A percentile compares a stretch with the other conserved stretches of the same genome.
These are phyloP conservation scores for Chrysanthemum seticuspe DNA, from an alignment of 129 eudicot species.

Conservation along the genomic window DNA sequence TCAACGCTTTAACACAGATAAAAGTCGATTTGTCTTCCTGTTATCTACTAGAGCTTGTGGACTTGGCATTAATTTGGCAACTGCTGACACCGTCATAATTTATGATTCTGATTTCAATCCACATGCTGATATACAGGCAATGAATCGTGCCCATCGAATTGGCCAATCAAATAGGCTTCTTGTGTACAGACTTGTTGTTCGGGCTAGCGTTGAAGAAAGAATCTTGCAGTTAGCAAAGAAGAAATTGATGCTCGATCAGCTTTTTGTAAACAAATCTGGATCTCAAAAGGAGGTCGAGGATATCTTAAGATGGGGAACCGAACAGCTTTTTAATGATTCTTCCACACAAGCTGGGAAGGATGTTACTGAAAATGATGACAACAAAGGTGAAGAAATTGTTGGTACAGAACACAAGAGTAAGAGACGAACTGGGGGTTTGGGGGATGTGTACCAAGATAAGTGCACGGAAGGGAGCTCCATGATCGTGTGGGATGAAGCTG, in stretches of 20 bases:
- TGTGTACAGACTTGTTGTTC: constrained; percentile 90
- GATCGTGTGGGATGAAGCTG: constrained; percentile 87
- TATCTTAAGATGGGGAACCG: constrained; percentile 95
- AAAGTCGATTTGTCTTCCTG: constrained; percentile 78
- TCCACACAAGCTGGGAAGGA: constrained; percentile 47
- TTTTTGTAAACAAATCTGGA: constrained; percentile 85
- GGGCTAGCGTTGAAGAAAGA: constrained; percentile 98
- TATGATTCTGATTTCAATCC: constrained; percentile 99
- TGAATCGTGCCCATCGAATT: constrained; percentile 98
- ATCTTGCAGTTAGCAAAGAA: constrained; percentile 94
- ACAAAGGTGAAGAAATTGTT: constrained; percentile 48
- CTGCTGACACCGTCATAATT: constrained; percentile 95
- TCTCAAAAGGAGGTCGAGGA: constrained; percentile 95
- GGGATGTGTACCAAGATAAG: constrained; percentile 91
- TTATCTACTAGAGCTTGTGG: constrained; percentile 96
- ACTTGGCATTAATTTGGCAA: constrained; percentile 96
- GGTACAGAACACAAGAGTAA: constrained; percentile 54
- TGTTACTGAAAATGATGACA: constrained; percentile 35
- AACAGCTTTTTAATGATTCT: constrained; percentile 72
- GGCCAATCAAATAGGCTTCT: constrained; percentile 94
- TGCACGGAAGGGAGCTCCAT: constrained; percentile 73
- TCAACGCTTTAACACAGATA: constrained; percentile 84
- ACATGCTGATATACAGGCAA: constrained; percentile 97
- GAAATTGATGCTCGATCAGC: constrained; percentile 97
- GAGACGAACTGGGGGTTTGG: constrained; percentile 80